Evolutionary conservation across 2,329 filamentous ascomycete species (phyloP), one percentile per base, ranked within the genome.

Genomic region (Leptosphaerulina australis): DNA sequence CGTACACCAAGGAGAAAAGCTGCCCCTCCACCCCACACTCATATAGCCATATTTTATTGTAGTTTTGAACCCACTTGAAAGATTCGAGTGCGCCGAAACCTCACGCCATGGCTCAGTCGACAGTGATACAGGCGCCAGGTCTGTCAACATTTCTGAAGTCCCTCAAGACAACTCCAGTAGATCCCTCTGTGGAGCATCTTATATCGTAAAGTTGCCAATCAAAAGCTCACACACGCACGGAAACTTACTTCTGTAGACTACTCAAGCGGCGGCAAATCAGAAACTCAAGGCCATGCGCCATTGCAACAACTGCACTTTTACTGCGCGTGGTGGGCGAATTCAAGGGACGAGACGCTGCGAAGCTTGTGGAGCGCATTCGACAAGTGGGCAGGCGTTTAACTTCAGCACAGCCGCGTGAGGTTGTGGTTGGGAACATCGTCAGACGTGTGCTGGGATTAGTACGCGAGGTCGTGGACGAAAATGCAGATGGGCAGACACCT

Each of bases 381-480:
- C 82, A 86, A 52, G 86, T 93, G 18, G 94, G 94, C 47, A 83
- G 85, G 62, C 84, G 86, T 46, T 80, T 99, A 33, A 86, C 88
- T 26, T 84, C 88, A 46, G 92, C 94, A 6, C 91, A 96, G 65
- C 93, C 93, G 12, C 84, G 88, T 53, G 94, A 97, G 76, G 87
- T 96, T 62, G 90, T 91, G 4, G 91, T 97, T 34, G 93, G 91
- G 43, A 99, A 99, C 68, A 92, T 99, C 61, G 90, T 97, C 36
- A 86, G 92, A 53, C 86, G 94, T 55, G 89, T 97, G 2, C 79
- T 99, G 28, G 90, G 91, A 33, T 81, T 99, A 57, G 94, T 99
- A 58, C 86, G 94, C 41, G 92, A 97, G 67, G 92, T 97, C 67
- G 88, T 90, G 29, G 87, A 90, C 62, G 90, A 95, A 64, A 88